A percentile compares a stretch with the other conserved stretches of the same genome.
Evolutionary conservation across 2,329 filamentous ascomycete species (phyloP).

Genomic region (Huntiella moniliformis): DNA sequence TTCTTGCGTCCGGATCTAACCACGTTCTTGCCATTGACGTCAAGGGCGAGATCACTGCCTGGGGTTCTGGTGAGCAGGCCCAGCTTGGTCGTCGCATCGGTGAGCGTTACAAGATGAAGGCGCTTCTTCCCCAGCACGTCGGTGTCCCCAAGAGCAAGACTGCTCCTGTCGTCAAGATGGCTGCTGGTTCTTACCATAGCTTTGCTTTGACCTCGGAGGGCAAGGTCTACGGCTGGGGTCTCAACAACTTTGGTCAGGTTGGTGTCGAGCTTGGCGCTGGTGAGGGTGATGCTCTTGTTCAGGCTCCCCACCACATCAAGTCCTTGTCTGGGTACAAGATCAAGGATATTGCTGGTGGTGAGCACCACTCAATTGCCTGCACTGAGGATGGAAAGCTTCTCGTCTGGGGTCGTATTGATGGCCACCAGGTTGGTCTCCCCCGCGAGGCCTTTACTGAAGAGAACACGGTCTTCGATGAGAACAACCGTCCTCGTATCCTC

Average conservation of each 20-base stretch:
- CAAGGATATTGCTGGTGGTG: constrained; percentile 38
- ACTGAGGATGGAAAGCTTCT: constrained; percentile 37
- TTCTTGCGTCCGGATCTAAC: constrained; percentile 49
- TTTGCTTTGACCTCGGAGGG: constrained; percentile 58
- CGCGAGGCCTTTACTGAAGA: constrained; percentile 30
- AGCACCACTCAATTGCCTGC: constrained; percentile 55
- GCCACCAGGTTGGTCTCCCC: constrained; percentile 35
- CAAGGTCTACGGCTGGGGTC: constrained; percentile 61
- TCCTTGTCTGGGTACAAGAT: constrained; percentile 51
- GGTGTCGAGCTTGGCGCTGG: constrained; percentile 36
- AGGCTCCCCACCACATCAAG: constrained; percentile 46
- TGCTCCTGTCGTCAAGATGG: constrained; percentile 25
- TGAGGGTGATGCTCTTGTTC: constrained; percentile 34
- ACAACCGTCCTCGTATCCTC: constrained; percentile 46
- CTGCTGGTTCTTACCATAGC: constrained; percentile 61
- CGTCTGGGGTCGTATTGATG: constrained; percentile 40
- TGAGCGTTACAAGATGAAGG: constrained; percentile 42
- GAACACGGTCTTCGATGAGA: constrained; percentile 42
- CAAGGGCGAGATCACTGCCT: constrained; percentile 46
- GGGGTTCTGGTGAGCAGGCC: constrained; percentile 54
- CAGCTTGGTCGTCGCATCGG: constrained; percentile 42
- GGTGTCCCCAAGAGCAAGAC: constrained; percentile 34
- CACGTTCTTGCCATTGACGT: constrained; percentile 50
- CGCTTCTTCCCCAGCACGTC: constrained; percentile 41
- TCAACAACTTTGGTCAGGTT: constrained; percentile 75